Evolutionary conservation across 352 stramenopile species (phyloP).

Genomic region (Bremia lactucae): DNA sequence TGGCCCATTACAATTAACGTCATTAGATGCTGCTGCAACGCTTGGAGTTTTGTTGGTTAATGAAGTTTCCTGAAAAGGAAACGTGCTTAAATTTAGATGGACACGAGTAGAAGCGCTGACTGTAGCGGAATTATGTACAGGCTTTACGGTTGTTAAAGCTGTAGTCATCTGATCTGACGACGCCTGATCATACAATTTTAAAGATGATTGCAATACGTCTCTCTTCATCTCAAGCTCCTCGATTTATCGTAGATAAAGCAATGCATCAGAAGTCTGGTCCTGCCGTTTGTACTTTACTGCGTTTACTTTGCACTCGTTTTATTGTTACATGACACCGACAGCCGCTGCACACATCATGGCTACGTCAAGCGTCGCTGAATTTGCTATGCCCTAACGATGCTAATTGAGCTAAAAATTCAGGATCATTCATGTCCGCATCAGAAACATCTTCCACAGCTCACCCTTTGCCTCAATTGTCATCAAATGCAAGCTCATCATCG

Average conservation of each 20-base stretch:
- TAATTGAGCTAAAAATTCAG: slow-evolving; percentile 54
- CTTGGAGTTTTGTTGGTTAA: no score
- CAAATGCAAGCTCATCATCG: slow-evolving; percentile 15
- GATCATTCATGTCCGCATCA: slow-evolving; percentile 68
- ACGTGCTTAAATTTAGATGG: slow-evolving; percentile 7
- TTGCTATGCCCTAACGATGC: slow-evolving; percentile 33
- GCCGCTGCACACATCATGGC: slow-evolving; percentile 7
- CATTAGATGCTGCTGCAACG: no score
- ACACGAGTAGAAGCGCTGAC: slow-evolving; percentile 2
- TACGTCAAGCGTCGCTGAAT: no score
- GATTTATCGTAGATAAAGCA: slow-evolving; percentile 45
- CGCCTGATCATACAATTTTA: neutral
- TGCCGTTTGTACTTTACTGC: slow-evolving; percentile 46
- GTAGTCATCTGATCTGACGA: neutral
- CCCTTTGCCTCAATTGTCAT: slow-evolving; percentile 20
- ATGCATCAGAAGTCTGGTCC: slow-evolving; percentile 41
- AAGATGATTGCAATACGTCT: slow-evolving; percentile 4
- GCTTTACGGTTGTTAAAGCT: neutral
- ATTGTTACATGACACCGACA: slow-evolving; percentile 33
- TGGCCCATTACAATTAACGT: no score
- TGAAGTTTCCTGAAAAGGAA: slow-evolving; percentile 2
- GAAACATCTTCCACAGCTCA: slow-evolving; percentile 40
- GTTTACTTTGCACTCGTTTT: slow-evolving; percentile 30
- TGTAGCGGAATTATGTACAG: neutral
- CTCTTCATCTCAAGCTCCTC: slow-evolving; percentile 43